These are phyloP conservation scores for Serendipita indica DNA, from an alignment of 768 basidiomycete species.

Conservation along the genomic window DNA sequence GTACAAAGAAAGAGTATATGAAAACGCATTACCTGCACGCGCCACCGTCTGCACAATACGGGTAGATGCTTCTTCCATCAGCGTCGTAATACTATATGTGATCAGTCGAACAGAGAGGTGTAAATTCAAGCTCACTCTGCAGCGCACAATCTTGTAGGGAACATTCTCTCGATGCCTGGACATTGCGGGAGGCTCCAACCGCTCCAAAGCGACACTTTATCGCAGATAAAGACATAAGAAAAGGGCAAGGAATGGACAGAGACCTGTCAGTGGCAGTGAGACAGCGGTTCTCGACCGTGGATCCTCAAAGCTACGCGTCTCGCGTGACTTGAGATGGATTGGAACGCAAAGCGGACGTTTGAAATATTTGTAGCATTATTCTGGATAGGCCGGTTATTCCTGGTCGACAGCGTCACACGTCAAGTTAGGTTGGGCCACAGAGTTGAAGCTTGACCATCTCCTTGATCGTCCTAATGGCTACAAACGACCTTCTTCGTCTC, in stretches of 20 bases:
- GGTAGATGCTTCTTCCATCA: constrained; percentile 28
- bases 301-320: background rate
- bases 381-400: too few relatives aligned
- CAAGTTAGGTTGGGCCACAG: too few relatives aligned
- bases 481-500: constrained; percentile 6
- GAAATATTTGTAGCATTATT: too few relatives aligned
- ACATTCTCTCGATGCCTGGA: background rate
- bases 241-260: too few relatives aligned
- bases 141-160: background rate
- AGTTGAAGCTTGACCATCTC: background rate
- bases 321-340: background rate
- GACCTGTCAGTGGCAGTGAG: too few relatives aligned
- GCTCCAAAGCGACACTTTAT: too few relatives aligned
- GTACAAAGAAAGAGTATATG: constrained; percentile 15
- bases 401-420: too few relatives aligned
- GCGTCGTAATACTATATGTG: constrained; percentile 38
- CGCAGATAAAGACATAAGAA: too few relatives aligned
- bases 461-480: background rate
- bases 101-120: background rate
- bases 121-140: background rate
- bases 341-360: background rate
- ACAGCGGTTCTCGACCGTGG: too few relatives aligned
- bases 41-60: constrained; percentile 33
- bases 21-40: constrained; percentile 30
- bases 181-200: too few relatives aligned